These are phyloP conservation scores for Cerrena zonata DNA, from an alignment of 1,284 basidiomycete genomes.

Conservation along the genomic window DNA sequence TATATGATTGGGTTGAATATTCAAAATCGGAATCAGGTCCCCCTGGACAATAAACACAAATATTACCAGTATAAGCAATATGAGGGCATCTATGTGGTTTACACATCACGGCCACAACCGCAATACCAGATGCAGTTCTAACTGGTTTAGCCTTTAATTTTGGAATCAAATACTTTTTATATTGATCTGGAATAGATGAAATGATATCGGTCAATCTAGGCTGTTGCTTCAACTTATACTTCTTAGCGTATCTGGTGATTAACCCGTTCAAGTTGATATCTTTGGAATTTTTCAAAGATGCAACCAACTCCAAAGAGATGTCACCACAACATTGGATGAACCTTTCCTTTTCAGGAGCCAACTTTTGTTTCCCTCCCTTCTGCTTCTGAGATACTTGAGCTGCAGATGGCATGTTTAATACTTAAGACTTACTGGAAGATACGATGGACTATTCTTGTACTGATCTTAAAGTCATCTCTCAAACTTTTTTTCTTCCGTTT, in stretches of 20 bases:
- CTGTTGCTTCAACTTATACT: constrained; percentile 79
- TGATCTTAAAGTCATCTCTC: too few relatives aligned
- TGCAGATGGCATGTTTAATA: too few relatives aligned
- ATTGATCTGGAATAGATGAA: constrained; percentile 95
- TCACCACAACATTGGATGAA: constrained; percentile 28
- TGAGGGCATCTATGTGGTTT: constrained; percentile 99
- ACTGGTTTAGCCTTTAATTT: constrained; percentile 93
- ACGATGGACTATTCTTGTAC: constrained; percentile 41
- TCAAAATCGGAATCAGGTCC: constrained; percentile 99
- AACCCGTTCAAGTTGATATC: constrained; percentile 89
- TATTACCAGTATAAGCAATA: constrained; percentile 99
- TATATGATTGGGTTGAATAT: constrained; percentile 98
- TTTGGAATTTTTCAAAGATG: constrained; percentile 89
- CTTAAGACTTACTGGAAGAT: neutral
- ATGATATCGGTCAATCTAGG: constrained; percentile 96
- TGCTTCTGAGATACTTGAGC: too few relatives aligned
- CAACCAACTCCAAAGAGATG: constrained; percentile 82
- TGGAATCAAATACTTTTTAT: constrained; percentile 86
- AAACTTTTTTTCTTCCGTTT: too few relatives aligned
- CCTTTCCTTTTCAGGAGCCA: too few relatives aligned
- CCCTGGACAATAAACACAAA: constrained; percentile 99
- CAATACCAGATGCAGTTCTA: constrained; percentile 95
- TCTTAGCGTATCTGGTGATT: constrained; percentile 84
- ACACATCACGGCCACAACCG: constrained; percentile 99
- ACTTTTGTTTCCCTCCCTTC: too few relatives aligned